Percentiles rank a stretch among this genome's conserved stretches.
phyloP scores from a whole-genome alignment of 805 yeast species.

The Zygoascus biomembranicola region DNA sequence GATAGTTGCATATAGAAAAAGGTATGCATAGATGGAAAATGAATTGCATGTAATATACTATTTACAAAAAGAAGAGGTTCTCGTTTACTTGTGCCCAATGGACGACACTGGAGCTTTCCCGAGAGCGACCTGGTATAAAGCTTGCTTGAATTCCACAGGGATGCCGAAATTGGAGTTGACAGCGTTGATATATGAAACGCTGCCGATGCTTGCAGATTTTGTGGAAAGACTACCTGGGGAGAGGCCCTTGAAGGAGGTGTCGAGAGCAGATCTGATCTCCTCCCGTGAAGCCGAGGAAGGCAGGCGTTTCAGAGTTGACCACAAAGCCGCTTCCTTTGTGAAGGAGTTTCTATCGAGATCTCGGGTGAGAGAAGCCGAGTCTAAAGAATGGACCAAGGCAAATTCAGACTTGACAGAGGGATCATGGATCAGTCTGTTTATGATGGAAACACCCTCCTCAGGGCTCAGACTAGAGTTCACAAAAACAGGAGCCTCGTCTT shows the following conservation, averaged over 20 bases:
- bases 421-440: conserved; percentile 1
- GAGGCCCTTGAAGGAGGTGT: background rate
- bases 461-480: background rate
- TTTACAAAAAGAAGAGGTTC: background rate
- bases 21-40: no score
- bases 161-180: conserved; percentile 1
- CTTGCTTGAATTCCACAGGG: background rate
- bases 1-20: no score
- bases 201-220: background rate
- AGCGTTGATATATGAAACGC: background rate
- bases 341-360: background rate
- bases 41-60: background rate
- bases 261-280: background rate
- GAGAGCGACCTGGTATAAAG: background rate
- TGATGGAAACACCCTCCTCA: background rate
- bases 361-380: background rate
- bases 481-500: background rate
- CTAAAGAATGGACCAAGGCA: background rate
- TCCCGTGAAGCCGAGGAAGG: background rate
- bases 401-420: background rate
- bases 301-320: background rate
- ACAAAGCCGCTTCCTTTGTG: background rate
- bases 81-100: background rate
- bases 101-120: conserved; percentile 4
- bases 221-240: background rate